Evolutionary conservation across 163 green algal species (phyloP).

Genomic region (Scenedesmus sp.): DNA sequence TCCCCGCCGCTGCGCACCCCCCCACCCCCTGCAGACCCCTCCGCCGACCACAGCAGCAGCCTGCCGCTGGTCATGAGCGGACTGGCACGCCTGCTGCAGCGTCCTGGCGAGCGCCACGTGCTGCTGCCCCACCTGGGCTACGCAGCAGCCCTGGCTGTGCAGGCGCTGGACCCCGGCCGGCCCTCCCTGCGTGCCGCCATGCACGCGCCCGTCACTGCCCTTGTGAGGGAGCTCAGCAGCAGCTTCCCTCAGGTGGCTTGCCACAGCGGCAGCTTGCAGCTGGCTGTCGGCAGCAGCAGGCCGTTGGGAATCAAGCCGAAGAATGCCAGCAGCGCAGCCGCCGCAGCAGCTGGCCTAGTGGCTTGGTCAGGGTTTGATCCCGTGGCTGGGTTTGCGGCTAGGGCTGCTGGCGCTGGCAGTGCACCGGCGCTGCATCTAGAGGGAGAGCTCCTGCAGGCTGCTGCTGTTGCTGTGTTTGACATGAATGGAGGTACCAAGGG

Average conservation of each 20-base stretch:
- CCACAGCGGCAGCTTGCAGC: conserved; percentile 30
- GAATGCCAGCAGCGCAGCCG: neutral
- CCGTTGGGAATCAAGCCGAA: neutral
- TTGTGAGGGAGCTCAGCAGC: conserved; percentile 28
- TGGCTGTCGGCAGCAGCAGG: conserved; percentile 48
- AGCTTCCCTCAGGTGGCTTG: conserved; percentile 39
- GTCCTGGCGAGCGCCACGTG: neutral
- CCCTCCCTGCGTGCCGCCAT: conserved; percentile 5
- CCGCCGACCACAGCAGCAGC: conserved; percentile 33
- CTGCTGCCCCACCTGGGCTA: conserved; percentile 52
- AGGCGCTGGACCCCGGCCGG: conserved; percentile 39
- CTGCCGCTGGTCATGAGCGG: conserved; percentile 20
- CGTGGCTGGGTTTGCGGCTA: neutral
- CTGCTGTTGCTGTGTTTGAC: conserved; percentile 51
- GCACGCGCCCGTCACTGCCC: neutral
- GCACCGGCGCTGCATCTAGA: neutral
- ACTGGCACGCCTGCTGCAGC: neutral
- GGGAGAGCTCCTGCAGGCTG: conserved; percentile 15
- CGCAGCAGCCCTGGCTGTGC: conserved; percentile 41
- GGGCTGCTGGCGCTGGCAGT: neutral
- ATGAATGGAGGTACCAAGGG: conserved; percentile 45
- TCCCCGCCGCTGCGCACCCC: neutral
- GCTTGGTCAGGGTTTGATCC: conserved; percentile 14
- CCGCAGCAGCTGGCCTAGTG: neutral
- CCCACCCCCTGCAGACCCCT: neutral